Evolutionary conservation across 495 filamentous ascomycete genomes (phyloP).

Genomic region (Aspergillus haitiensis): DNA sequence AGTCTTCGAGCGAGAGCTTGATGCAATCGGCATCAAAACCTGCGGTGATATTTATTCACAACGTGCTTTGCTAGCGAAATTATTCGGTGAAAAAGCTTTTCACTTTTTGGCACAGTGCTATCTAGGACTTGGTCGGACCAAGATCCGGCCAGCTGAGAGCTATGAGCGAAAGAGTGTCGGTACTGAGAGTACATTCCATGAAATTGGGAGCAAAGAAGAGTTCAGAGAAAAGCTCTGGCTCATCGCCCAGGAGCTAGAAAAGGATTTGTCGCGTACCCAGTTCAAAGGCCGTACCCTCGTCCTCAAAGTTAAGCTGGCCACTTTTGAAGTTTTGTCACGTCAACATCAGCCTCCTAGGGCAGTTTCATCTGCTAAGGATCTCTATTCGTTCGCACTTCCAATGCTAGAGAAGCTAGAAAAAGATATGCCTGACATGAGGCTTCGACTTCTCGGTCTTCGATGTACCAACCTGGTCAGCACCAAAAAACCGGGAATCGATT

Average conservation of each 20-base stretch:
- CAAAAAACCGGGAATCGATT: conserved; percentile 72
- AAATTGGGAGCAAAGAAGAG: conserved; percentile 66
- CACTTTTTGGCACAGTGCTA: conserved; percentile 82
- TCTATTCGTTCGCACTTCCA: conserved; percentile 78
- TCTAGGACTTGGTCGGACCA: conserved; percentile 86
- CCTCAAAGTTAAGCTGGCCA: conserved; percentile 92
- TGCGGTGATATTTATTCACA: conserved; percentile 86
- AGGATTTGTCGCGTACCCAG: conserved; percentile 74
- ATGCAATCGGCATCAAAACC: conserved; percentile 80
- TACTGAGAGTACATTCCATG: conserved; percentile 89
- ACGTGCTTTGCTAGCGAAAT: conserved; percentile 64
- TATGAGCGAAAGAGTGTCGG: conserved; percentile 93
- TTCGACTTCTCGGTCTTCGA: conserved; percentile 85
- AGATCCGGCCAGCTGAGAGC: conserved; percentile 81
- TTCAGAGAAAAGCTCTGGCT: conserved; percentile 74
- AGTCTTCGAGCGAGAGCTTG: conserved; percentile 90
- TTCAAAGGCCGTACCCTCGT: conserved; percentile 88
- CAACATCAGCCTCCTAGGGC: conserved; percentile 75
- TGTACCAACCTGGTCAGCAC: conserved; percentile 85
- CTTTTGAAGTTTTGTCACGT: conserved; percentile 85
- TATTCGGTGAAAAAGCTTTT: conserved; percentile 91
- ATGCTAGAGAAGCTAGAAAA: conserved; percentile 85
- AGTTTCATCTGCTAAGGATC: conserved; percentile 70
- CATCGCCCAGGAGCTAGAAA: conserved; percentile 84
- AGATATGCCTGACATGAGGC: conserved; percentile 76